phyloP scores from a whole-genome alignment of 352 stramenopile species.

The Blastocystis sp. region DNA sequence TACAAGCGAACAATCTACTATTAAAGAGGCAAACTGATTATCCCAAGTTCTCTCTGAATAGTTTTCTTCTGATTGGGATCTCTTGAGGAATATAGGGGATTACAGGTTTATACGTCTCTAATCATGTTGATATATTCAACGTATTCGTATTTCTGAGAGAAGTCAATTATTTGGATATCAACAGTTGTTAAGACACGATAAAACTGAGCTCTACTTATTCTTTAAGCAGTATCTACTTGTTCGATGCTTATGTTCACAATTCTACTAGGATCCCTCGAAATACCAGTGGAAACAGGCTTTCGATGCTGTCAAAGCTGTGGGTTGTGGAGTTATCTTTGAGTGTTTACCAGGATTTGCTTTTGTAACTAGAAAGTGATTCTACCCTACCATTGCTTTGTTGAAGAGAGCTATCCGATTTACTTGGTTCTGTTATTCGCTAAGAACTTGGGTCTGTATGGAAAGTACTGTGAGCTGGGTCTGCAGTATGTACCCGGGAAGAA shows the following conservation, averaged over 20 bases:
- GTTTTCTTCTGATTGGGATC: constrained; percentile 88
- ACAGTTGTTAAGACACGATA: constrained; percentile 80
- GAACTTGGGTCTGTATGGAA: constrained; percentile 99
- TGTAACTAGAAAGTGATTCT: constrained; percentile 87
- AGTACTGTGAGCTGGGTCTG: constrained; percentile 88
- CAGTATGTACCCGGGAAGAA: constrained; percentile 84
- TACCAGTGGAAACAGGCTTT: constrained; percentile 95
- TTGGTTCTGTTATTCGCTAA: constrained; percentile 97
- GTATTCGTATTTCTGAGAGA: constrained; percentile 73
- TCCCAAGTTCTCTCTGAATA: constrained; percentile 88
- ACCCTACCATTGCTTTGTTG: constrained; percentile 91
- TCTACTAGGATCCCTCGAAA: constrained; percentile 88
- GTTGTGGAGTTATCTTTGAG: constrained; percentile 96
- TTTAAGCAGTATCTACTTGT: constrained; percentile 86
- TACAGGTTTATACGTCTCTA: constrained; percentile 85
- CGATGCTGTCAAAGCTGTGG: constrained; percentile 84
- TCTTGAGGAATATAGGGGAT: constrained; percentile 79
- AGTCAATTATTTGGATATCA: constrained; percentile 76
- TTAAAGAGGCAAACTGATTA: constrained; percentile 82
- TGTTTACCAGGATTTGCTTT: constrained; percentile 92
- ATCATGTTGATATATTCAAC: constrained; percentile 87
- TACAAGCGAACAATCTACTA: constrained; percentile 82
- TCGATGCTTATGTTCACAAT: constrained; percentile 98
- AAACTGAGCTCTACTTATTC: constrained; percentile 85
- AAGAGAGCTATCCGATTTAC: constrained; percentile 90